Evolutionary conservation across 2,329 filamentous ascomycete species (phyloP), one percentile per base, ranked within the genome.

Genomic region (Whalleya microplaca): DNA sequence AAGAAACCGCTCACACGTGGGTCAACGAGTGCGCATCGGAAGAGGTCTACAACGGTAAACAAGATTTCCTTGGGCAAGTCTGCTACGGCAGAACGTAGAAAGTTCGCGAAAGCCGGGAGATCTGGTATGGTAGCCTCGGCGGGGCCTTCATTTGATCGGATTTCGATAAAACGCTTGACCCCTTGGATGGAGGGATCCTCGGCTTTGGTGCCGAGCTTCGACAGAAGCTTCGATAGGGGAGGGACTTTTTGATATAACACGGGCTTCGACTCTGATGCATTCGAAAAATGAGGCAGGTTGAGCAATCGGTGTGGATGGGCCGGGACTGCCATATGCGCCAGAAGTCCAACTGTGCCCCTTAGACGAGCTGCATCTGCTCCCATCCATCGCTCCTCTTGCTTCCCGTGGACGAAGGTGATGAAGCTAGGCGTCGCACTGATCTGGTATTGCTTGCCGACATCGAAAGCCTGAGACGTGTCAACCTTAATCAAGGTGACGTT

Each of bases 371-470:
- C 81, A 67, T 93, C 88, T 0, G 90, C 91, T 1, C 92, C 92
- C 48, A 81, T 83, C 93, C 93, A 98, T 63, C 89, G 83, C 59
- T 92, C 88, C 47, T 91, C 84, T 69, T 94, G 85, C 57, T 87
- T 75, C 1, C 92, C 92, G 50, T 83, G 87, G 8, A 94, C 75
- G 69, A 93, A 96, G 0, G 92, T 94, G 68, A 95, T 84, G 68
- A 98, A 96, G 0, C 93, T 96, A 0, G 94, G 94, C 0, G 93
- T 96, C 3, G 88, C 88, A 2, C 84, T 81, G 49, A 97, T 83
- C 1, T 80, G 76, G 69, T 90, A 96, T 56, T 81, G 82, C 42
- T 79, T 79, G 21, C 81, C 86, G 46, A 91, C 84, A 58, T 85
- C 84, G 53, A 80, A 83, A 2, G 88, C 86, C 12, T 81, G 76